These are phyloP conservation scores for Pseudogymnoascus sp. DNA, from an alignment of 2,329 filamentous ascomycete species.

Conservation along the genomic window DNA sequence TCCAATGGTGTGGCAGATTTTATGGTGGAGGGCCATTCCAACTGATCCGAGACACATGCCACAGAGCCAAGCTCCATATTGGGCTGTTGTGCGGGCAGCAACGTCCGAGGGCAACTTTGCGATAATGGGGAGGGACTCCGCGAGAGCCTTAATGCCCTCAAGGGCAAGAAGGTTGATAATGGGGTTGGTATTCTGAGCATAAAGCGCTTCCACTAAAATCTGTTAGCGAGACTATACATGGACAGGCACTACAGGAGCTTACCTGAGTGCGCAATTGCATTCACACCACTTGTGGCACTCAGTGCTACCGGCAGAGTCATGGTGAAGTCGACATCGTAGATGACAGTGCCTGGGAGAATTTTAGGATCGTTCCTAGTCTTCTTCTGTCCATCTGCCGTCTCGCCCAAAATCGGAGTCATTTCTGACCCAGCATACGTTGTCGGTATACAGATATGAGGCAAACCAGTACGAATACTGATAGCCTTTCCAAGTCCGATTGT, in stretches of 20 bases:
- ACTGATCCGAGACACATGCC: conserved; percentile 54
- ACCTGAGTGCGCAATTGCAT: conserved; percentile 54
- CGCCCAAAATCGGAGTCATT: conserved; percentile 59
- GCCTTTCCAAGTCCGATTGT: conserved; percentile 58
- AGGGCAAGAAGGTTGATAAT: conserved; percentile 51
- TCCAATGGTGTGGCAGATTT: conserved; percentile 59
- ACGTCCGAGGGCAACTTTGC: conserved; percentile 37
- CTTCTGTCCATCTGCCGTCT: conserved; percentile 53
- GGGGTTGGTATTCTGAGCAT: conserved; percentile 56
- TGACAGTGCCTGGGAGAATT: conserved; percentile 54
- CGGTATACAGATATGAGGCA: conserved; percentile 55
- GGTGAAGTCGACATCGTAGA: conserved; percentile 60
- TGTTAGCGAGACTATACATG: background rate
- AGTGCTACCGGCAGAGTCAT: conserved; percentile 42
- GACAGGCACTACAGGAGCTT: background rate
- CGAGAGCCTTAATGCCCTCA: conserved; percentile 50
- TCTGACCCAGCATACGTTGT: conserved; percentile 58
- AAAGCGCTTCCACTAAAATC: conserved; percentile 51
- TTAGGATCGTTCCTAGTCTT: conserved; percentile 51
- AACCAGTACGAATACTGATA: conserved; percentile 44
- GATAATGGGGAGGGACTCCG: conserved; percentile 47
- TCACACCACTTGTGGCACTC: conserved; percentile 50
- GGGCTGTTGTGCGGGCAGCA: conserved; percentile 46
- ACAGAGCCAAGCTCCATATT: conserved; percentile 61
- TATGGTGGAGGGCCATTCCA: conserved; percentile 61